Conservation (phyloP, 257 asterid species). For the Solanum okadae region DNA sequence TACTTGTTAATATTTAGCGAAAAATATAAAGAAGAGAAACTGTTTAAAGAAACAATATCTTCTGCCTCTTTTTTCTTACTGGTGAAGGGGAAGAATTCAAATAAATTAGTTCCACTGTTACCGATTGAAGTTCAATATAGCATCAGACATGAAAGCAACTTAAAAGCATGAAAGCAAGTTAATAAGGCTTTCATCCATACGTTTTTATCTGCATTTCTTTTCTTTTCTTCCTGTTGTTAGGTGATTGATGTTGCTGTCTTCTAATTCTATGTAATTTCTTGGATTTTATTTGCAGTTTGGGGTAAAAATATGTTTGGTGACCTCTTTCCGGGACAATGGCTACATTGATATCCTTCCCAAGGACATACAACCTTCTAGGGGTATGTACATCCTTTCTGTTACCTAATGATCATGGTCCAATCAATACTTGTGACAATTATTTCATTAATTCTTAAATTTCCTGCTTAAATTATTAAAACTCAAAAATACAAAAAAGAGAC, state of each 20-base stretch:
- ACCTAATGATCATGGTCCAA: not conserved
- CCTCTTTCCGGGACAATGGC: constrained; percentile 82
- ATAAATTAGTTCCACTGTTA: not conserved
- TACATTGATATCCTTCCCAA: constrained; percentile 89
- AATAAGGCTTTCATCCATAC: not conserved
- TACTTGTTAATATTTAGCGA: not conserved
- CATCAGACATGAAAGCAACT: not conserved
- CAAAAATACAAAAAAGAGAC: not conserved
- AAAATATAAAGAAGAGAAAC: not conserved
- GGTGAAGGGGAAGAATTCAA: not conserved
- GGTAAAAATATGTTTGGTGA: constrained; percentile 75
- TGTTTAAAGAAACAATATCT: not conserved
- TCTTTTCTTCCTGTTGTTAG: not conserved
- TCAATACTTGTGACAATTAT: not conserved
- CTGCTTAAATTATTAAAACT: not conserved
- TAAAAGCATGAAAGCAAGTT: not conserved
- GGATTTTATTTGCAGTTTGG: constrained; percentile 41
- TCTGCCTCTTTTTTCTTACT: not conserved
- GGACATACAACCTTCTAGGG: constrained; percentile 43
- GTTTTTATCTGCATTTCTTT: not conserved
- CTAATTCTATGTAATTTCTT: not conserved
- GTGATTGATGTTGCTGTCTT: not conserved
- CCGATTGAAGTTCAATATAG: not conserved
- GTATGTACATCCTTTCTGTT: constrained; percentile 12
- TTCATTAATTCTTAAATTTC: not conserved